Evolutionary conservation across 441 rosid genomes (phyloP).

Genomic region (Mallotus repandus): DNA sequence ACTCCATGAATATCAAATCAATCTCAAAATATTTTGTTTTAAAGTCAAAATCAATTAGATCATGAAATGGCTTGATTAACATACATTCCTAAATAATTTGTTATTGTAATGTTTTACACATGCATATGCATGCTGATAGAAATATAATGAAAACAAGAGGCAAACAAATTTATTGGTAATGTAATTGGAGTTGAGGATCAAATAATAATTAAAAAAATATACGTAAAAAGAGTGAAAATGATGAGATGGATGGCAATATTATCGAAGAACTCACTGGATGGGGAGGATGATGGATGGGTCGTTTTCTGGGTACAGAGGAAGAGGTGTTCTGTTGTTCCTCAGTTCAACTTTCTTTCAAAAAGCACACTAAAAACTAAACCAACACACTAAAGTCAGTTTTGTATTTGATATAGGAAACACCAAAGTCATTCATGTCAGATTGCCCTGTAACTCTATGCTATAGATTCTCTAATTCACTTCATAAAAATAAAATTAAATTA

Average conservation of each 20-base stretch:
- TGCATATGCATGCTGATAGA: no score
- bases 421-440: conserved; percentile 42
- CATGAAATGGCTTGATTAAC: no score
- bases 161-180: no score
- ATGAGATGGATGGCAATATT: conserved; percentile 44
- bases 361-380: conserved; percentile 23
- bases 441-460: conserved; percentile 25
- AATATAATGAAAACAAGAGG: no score
- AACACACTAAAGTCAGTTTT: conserved; percentile 18
- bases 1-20: no score
- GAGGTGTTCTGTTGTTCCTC: conserved; percentile 3
- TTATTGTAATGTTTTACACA: no score
- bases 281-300: conserved; percentile 37
- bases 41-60: no score
- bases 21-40: no score
- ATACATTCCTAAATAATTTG: no score
- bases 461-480: not conserved
- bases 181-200: not conserved
- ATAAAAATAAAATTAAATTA: no score
- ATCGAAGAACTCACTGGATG: conserved; percentile 36
- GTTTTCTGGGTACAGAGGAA: conserved; percentile 41
- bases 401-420: conserved; percentile 41
- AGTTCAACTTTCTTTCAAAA: not conserved
- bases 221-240: not conserved
- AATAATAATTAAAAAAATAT: not conserved